A percentile compares a stretch with the other conserved stretches of the same genome.
phyloP scores from a whole-genome alignment of 1,139 yeast species.

The Arxiozyma heterogenica region DNA sequence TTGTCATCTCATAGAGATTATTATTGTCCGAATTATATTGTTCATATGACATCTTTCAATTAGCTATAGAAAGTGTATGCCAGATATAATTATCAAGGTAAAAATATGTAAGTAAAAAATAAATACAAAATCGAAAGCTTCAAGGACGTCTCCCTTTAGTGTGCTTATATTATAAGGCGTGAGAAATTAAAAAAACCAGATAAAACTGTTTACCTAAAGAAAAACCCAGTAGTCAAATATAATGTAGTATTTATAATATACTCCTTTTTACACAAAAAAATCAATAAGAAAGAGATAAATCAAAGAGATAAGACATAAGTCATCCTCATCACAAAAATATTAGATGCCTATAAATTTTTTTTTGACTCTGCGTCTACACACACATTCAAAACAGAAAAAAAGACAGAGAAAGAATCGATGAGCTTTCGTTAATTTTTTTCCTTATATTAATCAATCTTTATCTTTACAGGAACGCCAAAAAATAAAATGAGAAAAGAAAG shows the following conservation, averaged over 20 bases:
- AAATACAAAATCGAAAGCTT: background rate
- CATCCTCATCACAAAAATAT: background rate
- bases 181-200: background rate
- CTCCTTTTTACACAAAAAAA: background rate
- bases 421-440: no score
- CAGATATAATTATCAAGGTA: background rate
- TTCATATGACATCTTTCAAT: background rate
- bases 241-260: background rate
- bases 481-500: no score
- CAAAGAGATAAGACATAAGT: background rate
- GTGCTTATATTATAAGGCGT: background rate
- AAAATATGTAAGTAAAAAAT: no score
- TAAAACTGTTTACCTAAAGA: no score
- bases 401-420: background rate
- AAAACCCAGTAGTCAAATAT: background rate
- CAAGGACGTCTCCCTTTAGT: background rate
- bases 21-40: constrained; percentile 1
- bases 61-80: background rate
- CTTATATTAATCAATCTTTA: no score
- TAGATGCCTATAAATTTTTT: no score
- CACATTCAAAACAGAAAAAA: no score
- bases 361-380: background rate
- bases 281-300: background rate
- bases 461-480: background rate
- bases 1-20: constrained; percentile 4